Evolutionary conservation across 176 grass and related monocot genomes (phyloP), one percentile per base, ranked within the genome.

Genomic region (Urochloa ruziziensis): DNA sequence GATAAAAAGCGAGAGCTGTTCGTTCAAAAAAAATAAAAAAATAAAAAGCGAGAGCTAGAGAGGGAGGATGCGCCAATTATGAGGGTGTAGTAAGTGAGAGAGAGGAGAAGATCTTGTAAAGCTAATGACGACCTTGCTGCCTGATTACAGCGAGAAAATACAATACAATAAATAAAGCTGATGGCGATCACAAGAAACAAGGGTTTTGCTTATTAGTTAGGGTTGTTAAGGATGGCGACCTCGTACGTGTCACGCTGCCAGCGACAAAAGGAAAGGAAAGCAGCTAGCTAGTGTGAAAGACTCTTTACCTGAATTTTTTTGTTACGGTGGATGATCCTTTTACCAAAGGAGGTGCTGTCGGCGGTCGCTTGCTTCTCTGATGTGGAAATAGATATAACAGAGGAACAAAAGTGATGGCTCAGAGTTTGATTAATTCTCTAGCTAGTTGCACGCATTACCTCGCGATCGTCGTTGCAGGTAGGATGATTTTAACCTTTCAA

Each of bases 181-280:
- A 74, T 56, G 42, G 75, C 28, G 46, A 65, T 54, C 82, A 54
- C n/a, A 49, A 6, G 62, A 16, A 84, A 32, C 29, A 43, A 68
- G 14, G 2, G 75, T 21, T 6, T 14, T 6, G 3, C 3, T 10
- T 24, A 7, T 53, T 53, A 21, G 74, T 70, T 69, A 69, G 83
- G 83, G 83, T 71, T 34, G 75, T 61, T 61, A 54, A 40, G 10
- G 75, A 86, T 32, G 4, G 56, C 12, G 83, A 71, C 75, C 52
- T 62, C 54, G 54, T 58, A 24, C 74, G 64, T 78, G 63, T 78
- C 64, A 48, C 25, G 19, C 1, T 19, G 16, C 12, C n/a, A n/a
- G n/a, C n/a, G n/a, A n/a, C n/a, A n/a, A n/a, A n/a, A n/a, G n/a
- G n/a, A n/a, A 56, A 35, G 42, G 11, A 60, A 84, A 75, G 5